Evolutionary conservation across 148 eudicot species (phyloP).

Genomic region (Chenopodium quinoa): DNA sequence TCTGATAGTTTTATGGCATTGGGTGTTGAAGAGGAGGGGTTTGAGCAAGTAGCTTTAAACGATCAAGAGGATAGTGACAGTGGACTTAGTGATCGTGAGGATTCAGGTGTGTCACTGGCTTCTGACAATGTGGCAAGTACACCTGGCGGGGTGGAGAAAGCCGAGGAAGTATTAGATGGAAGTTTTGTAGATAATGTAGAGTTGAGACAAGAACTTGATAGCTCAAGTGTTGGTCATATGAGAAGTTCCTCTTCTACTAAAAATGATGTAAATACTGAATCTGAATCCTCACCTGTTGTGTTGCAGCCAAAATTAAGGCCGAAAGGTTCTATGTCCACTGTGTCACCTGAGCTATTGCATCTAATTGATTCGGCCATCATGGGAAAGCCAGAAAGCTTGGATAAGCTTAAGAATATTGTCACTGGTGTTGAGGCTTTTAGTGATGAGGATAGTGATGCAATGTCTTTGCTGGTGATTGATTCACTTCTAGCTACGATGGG

Average conservation of each 20-base stretch:
- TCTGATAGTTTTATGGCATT: conserved; percentile 26
- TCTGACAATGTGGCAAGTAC: conserved; percentile 39
- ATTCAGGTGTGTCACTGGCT: conserved; percentile 23
- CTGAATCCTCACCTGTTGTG: conserved; percentile 47
- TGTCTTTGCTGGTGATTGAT: conserved; percentile 83
- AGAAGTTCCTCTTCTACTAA: conserved; percentile 43
- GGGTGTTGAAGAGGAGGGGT: conserved; percentile 51
- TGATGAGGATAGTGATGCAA: conserved; percentile 61
- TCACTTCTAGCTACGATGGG: conserved; percentile 99
- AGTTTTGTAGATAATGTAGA: conserved; percentile 31
- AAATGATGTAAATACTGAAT: conserved; percentile 45
- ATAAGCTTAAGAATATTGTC: conserved; percentile 75
- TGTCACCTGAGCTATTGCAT: conserved; percentile 93
- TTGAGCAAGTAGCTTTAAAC: conserved; percentile 72
- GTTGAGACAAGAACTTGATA: conserved; percentile 37
- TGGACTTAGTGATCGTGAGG: conserved; percentile 30
- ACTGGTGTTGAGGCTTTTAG: conserved; percentile 71
- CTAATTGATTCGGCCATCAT: conserved; percentile 96
- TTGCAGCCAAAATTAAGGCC: conserved; percentile 65
- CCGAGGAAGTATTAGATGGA: conserved; percentile 39
- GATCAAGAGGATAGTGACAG: conserved; percentile 43
- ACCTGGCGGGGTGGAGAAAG: conserved; percentile 44
- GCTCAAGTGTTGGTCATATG: conserved; percentile 44
- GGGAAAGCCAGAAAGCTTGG: conserved; percentile 97
- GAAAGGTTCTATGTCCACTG: conserved; percentile 69